phyloP scores from a whole-genome alignment of 2,329 filamentous ascomycete genomes.

The Aureobasidium sp. region DNA sequence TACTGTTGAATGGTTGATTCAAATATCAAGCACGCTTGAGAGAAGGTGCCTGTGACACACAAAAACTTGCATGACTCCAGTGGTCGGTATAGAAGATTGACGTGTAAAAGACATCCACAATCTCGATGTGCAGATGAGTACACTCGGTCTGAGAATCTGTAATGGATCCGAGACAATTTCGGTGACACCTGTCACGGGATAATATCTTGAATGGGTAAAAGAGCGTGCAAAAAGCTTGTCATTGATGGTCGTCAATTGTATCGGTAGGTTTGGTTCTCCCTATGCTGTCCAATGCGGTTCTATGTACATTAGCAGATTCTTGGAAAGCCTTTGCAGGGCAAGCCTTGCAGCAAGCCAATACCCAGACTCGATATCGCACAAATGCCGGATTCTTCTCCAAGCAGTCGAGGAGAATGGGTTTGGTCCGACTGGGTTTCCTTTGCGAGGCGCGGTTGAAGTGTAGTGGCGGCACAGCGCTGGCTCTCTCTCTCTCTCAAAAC shows the following conservation, averaged over 20 bases:
- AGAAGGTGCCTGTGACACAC: background rate
- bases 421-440: background rate
- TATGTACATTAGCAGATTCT: background rate
- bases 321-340: background rate
- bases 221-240: background rate
- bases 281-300: background rate
- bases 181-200: too few relatives aligned
- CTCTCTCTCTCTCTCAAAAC: background rate
- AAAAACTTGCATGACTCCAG: background rate
- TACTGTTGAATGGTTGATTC: background rate
- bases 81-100: too few relatives aligned
- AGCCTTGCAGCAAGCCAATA: background rate
- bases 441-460: background rate
- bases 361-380: background rate
- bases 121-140: too few relatives aligned
- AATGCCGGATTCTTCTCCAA: background rate
- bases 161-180: background rate
- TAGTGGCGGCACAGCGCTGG: background rate
- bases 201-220: background rate
- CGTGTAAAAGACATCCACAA: too few relatives aligned
- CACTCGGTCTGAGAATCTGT: too few relatives aligned
- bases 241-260: background rate
- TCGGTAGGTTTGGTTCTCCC: background rate
- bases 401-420: background rate
- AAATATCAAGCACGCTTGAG: background rate